Base-by-base conservation (phyloP, 352 stramenopile species). In the Albugo candida region DNA sequence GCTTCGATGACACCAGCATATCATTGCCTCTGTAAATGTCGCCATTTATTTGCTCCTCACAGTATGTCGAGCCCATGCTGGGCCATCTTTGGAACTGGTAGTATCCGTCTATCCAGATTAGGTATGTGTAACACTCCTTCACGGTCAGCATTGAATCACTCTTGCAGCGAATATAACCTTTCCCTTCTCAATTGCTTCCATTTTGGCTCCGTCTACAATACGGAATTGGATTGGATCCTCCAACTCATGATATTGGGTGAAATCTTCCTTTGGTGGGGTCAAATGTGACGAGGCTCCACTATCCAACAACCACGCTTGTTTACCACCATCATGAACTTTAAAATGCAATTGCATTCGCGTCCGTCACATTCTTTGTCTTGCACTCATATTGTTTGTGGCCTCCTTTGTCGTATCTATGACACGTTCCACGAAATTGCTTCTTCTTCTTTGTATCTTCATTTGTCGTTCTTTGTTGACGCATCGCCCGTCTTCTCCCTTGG, bases 281-380 rank as follows among this genome's bases (percentile, higher is more conserved):
- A 61, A 51, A 34, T 57, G 50, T 8, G 34, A 35, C 35, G 50
- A 54, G n/a, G 49, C 54, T 36, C 44, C 54, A 31, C 44, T 56
- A 34, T 59, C 48, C 20, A 54, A 41, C 13, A 58, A 24, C 48
- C 42, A 59, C 11, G n/a, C 50, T 13, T 4, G 11, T 16, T 18
- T 11, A 2, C 16, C 27, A 34, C 37, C 39, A 14, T 2, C 11
- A 2, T 43, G 39, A 0, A 43, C 24, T 12, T n/a, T 36, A 17
- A 56, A 57, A 3, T 49, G 36, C 1, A 45, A 47, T 10, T 53
- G 36, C 6, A 45, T 43, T 43, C 19, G 8, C 8, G 17, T 43
- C 8, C 19, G 3, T 43, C 19, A 8, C 17, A 21, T 3, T 19
- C 45, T 20, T n/a, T 36, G 17, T 11, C 17, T 37, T 20, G 11